These are phyloP conservation scores for Fusarium anthophilum DNA, from an alignment of 2,329 filamentous ascomycete species.

Conservation along the genomic window DNA sequence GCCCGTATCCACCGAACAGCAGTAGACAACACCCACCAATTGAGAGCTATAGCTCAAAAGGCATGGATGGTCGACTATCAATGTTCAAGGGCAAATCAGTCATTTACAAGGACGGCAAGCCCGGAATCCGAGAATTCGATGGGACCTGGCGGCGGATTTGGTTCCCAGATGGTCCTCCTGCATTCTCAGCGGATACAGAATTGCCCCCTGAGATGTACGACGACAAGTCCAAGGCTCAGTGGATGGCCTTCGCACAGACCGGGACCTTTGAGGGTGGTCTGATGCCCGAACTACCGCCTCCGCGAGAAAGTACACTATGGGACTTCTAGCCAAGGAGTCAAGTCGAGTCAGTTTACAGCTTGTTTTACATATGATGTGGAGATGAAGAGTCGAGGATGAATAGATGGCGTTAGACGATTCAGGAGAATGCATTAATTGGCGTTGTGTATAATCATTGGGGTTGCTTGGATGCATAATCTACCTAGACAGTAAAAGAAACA, in stretches of 20 bases:
- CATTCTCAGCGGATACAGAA: constrained; percentile 71
- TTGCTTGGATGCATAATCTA: constrained; percentile 19
- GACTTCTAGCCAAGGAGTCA: constrained; percentile 64
- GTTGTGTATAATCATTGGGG: constrained; percentile 18
- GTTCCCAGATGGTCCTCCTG: constrained; percentile 76
- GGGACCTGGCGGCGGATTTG: constrained; percentile 72
- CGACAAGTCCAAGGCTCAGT: constrained; percentile 68
- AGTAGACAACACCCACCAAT: constrained; percentile 56
- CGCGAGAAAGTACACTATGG: constrained; percentile 78
- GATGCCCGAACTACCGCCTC: constrained; percentile 82
- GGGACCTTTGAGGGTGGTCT: constrained; percentile 75
- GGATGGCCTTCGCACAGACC: constrained; percentile 69
- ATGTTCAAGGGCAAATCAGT: constrained; percentile 73
- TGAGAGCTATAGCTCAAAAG: constrained; percentile 55
- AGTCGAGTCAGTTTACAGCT: neutral
- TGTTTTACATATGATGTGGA: constrained; percentile 74
- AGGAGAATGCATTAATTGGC: constrained; percentile 31
- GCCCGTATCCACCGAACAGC: constrained; percentile 57
- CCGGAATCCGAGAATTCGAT: constrained; percentile 61
- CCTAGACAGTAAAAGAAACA: neutral
- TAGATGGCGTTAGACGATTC: constrained; percentile 31
- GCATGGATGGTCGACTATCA: constrained; percentile 56
- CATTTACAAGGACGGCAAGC: constrained; percentile 61
- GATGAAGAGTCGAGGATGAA: constrained; percentile 9
- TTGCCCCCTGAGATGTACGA: constrained; percentile 65